Evolutionary conservation across 805 yeast genomes (phyloP).

Genomic region (Metahyphopichia silvanorum): DNA sequence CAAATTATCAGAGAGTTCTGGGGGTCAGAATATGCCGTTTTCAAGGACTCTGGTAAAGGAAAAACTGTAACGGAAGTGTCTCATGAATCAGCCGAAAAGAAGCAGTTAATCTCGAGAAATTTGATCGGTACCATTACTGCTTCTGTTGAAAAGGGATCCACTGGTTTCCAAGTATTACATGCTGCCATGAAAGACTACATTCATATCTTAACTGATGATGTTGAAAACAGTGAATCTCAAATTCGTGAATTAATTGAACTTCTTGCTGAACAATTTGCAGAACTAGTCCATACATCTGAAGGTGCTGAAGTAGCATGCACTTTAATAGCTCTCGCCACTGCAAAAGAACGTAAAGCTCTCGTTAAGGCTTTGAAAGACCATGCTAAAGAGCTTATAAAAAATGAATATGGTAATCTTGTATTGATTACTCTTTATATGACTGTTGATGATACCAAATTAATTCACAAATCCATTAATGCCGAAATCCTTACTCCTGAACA

Average conservation of each 20-base stretch:
- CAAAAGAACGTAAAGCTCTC: slow-evolving; percentile 85
- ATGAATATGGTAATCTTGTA: slow-evolving; percentile 84
- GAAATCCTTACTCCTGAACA: slow-evolving; percentile 50
- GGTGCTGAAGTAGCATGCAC: slow-evolving; percentile 90
- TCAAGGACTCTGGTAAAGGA: slow-evolving; percentile 68
- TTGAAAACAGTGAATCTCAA: slow-evolving; percentile 48
- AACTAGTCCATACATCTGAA: slow-evolving; percentile 91
- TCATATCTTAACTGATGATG: slow-evolving; percentile 59
- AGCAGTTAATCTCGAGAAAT: slow-evolving; percentile 69
- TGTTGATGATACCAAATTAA: slow-evolving; percentile 89
- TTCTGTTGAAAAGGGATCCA: slow-evolving; percentile 91
- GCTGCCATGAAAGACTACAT: slow-evolving; percentile 93
- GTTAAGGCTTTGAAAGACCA: slow-evolving; percentile 73
- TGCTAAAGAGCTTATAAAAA: slow-evolving; percentile 69
- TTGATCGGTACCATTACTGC: slow-evolving; percentile 81
- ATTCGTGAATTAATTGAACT: slow-evolving; percentile 79
- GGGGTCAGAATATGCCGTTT: slow-evolving; percentile 93
- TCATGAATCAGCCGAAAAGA: slow-evolving; percentile 69
- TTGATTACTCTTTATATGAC: slow-evolving; percentile 75
- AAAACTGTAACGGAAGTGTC: slow-evolving; percentile 65
- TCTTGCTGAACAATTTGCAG: slow-evolving; percentile 85
- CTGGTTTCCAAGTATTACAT: slow-evolving; percentile 93
- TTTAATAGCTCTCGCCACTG: slow-evolving; percentile 75
- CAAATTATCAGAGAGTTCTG: slow-evolving; percentile 95
- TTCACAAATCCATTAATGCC: slow-evolving; percentile 65